These are phyloP conservation scores for Colletotrichum endophyticum DNA, from an alignment of 2,329 filamentous ascomycete genomes.

Conservation along the genomic window DNA sequence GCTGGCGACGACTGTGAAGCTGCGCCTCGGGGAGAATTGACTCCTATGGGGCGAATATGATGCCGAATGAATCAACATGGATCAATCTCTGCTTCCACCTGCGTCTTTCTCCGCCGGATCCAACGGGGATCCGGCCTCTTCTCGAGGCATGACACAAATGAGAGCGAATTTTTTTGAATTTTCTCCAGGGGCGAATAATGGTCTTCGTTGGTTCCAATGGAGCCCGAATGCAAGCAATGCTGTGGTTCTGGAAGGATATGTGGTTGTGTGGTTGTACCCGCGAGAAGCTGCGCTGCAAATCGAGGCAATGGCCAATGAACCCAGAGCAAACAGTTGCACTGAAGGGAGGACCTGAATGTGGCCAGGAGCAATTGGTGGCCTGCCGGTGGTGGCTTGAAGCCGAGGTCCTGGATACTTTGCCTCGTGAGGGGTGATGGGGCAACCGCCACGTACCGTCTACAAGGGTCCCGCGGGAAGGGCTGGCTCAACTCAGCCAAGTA, in stretches of 20 bases:
- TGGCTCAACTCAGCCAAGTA: neutral
- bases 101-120: neutral
- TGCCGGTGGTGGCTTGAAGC: neutral
- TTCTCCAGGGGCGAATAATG: neutral
- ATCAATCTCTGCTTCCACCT: neutral
- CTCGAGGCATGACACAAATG: neutral
- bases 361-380: constrained; percentile 11
- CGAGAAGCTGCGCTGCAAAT: neutral
- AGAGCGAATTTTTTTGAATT: neutral
- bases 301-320: neutral
- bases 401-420: constrained; percentile 8
- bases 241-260: neutral
- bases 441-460: neutral
- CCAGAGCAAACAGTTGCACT: neutral
- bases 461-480: neutral
- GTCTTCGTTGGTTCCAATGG: neutral
- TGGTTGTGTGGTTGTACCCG: neutral
- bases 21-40: neutral
- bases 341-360: neutral
- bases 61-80: constrained; percentile 2
- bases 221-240: constrained; percentile 5
- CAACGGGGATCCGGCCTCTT: neutral
- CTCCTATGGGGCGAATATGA: neutral
- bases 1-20: constrained; percentile 2
- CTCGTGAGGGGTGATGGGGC: neutral